Conservation (phyloP, 192 early-diverging fungal genomes). For the Pecoramyces ruminantium region DNA sequence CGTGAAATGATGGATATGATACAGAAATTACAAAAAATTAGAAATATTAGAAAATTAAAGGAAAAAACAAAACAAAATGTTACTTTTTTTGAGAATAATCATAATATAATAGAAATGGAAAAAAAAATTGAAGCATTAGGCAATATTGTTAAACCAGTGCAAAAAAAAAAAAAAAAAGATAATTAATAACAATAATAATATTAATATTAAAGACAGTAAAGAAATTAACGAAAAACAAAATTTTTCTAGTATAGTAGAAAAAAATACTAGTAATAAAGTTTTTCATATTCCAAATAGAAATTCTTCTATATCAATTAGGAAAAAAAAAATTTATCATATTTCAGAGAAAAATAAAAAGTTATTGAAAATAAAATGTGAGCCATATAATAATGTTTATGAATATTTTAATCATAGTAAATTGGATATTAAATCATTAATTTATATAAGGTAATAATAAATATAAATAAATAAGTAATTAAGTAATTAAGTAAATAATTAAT, state of each 20-base stretch:
- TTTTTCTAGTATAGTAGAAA: too few relatives aligned
- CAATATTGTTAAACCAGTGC: background rate
- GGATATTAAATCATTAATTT: background rate
- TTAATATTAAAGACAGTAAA: background rate
- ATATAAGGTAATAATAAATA: constrained; percentile 1
- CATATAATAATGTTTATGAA: background rate
- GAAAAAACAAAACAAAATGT: background rate
- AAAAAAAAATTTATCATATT: background rate
- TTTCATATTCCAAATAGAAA: background rate
- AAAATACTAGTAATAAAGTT: too few relatives aligned
- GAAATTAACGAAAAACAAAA: too few relatives aligned
- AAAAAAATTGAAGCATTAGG: background rate
- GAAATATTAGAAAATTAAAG: background rate
- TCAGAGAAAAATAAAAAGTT: background rate
- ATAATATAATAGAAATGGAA: background rate
- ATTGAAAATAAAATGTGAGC: background rate
- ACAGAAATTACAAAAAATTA: background rate
- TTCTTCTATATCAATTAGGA: background rate
- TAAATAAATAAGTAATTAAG: too few relatives aligned
- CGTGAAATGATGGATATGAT: background rate
- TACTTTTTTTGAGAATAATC: background rate
- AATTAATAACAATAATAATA: background rate
- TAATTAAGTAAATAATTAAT: too few relatives aligned
- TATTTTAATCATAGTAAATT: background rate
- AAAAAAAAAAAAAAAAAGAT: background rate